Evolutionary conservation across 2,329 filamentous ascomycete genomes (phyloP), one percentile per base, ranked within the genome.

Genomic region (Hypoxylon sp.): DNA sequence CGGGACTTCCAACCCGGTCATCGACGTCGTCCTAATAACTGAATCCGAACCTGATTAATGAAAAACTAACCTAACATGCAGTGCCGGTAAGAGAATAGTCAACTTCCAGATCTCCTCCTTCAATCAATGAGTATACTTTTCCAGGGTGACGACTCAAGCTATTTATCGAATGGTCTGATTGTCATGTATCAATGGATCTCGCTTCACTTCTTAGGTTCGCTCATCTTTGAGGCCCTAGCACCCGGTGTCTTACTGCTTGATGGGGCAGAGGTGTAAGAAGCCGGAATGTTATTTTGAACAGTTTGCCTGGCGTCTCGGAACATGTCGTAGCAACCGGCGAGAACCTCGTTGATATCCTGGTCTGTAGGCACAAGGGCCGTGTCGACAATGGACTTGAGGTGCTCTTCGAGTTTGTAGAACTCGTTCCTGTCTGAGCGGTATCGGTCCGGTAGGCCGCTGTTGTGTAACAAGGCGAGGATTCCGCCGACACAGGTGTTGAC

Each of bases 401-500:
- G 79, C 64, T 86, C 83, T 69, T 87, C 84, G 29, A 87, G 78
- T 42, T 82, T 79, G 57, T 80, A 79, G 71, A 86, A 87, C 72
- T 87, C 83, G 29, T 81, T 79, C 70, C 81, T 82, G 72, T 87
- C 80, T 54, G 81, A 82, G 29, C 84, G 80, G 69, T 86, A 86
- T 6, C 85, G 78, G 66, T 86, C 83, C 2, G 85, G 85, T 17
- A 87, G 73, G 1, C 85, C 85, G 65, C 84, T 86, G 72, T 87
- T 87, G 75, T 87, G 84, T 63, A 87, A 71, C 15, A 87, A 77
- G 2, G 84, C 85, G 3, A 87, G 78, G 6, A 87, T 72, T 1
- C 85, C 85, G 6, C 85, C 83, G 44, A 82, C 79, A 60, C 85
- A 75, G 0, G 85, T 87, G 73, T 86, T 87, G 63, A 81, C 71